Base-by-base conservation (phyloP, 2,329 filamentous ascomycete species). In the Cadophora gregata region DNA sequence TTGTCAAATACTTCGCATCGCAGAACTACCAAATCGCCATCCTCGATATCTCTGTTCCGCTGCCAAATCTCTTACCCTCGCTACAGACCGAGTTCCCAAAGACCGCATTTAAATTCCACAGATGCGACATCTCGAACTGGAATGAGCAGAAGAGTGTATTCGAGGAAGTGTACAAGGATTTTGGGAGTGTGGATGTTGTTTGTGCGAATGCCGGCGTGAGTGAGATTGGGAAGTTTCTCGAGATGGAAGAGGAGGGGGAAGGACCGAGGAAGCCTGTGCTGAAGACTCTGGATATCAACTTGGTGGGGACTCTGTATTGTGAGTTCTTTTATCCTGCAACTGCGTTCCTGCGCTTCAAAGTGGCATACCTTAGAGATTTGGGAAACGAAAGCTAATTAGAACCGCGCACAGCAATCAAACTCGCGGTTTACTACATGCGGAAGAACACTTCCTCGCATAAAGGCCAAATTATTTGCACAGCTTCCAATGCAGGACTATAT, bases 401-500 rank as follows among this genome's bases (percentile, higher is more conserved):
- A 2, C 8, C 6, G 38, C 25, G 50, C 5, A 25, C 47, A 85
- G 83, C 82, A 8, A 78, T 84, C 27, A 83, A 84, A 69, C 73
- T 86, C 12, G 83, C 79, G 0, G 78, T 79, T 8, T 79, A 85
- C 69, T 86, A 86, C 67, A 81, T 86, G 75, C 76, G 78, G 25
- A 83, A 81, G 70, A 84, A 83, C 62, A 56, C 64, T 2, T 70
- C 75, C 0, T 66, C 76, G 12, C 31, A 63, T 14, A 65, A 72
- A 67, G 16, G 59, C 50, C 27, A 48, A 7, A 83, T 86, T 50
- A 78, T 86, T 60, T 85, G 83, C 76, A 86, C 84, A 0, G 80
- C 84, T 0, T 85, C 83, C 4, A 85, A 85, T 71, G 83, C 82
- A 1, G 84, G 84, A 0, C 60, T 86, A 0, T 86, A 86, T 68